phyloP scores from a whole-genome alignment of 139 green algal genomes.

The Closterium sp. region DNA sequence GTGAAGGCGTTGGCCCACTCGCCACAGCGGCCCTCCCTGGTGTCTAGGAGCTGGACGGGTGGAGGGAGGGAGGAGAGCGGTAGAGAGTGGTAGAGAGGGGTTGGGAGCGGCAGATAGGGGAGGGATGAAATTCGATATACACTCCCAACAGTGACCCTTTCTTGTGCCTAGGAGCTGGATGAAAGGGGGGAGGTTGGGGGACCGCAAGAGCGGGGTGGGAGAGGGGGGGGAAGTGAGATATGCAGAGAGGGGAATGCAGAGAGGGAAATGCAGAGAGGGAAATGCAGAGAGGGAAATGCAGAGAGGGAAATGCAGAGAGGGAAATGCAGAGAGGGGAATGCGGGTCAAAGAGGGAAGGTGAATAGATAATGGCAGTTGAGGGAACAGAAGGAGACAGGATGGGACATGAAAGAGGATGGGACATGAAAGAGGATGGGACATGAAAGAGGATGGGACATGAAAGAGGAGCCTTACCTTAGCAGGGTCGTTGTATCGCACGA shows the following conservation, averaged over 20 bases:
- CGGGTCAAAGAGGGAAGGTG: not conserved
- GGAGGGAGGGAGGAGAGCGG: not conserved
- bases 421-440: not conserved
- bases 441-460: not conserved
- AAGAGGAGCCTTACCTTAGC: not conserved
- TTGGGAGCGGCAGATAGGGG: not conserved
- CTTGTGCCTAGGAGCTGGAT: not conserved
- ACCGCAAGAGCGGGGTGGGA: not conserved
- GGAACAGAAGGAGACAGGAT: too few species aligned
- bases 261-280: not conserved
- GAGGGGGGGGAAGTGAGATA: not conserved
- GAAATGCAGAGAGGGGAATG: not conserved
- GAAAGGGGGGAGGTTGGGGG: not conserved
- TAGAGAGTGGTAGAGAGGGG: too few species aligned
- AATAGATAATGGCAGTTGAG: too few species aligned
- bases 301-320: not conserved
- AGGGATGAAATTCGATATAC: not conserved
- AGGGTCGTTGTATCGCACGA: not conserved
- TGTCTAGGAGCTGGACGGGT: constrained; percentile 44
- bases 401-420: not conserved
- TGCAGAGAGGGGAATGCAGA: not conserved
- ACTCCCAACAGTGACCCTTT: not conserved
- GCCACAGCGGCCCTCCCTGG: constrained; percentile 48
- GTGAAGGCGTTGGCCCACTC: constrained; percentile 57
- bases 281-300: not conserved